Evolutionary conservation across 1,139 yeast genomes (phyloP), one percentile per base, ranked within the genome.

Genomic region (Hyphopichia burtonii): DNA sequence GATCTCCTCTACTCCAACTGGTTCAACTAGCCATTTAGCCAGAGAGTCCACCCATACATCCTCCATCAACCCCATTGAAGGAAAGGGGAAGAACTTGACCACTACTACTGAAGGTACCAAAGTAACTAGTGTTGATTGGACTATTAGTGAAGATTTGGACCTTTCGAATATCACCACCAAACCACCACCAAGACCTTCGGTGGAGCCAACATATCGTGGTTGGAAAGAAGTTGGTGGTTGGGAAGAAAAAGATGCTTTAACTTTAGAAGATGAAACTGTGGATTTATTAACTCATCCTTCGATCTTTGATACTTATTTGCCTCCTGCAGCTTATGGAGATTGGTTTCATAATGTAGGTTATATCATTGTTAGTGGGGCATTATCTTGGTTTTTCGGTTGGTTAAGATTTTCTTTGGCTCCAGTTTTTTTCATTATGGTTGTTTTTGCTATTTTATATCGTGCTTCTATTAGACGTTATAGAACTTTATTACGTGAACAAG

Each of bases 191-290:
- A 72, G 93, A 58, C 62, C 68, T 37, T 63, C 83, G 1, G 79
- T 73, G 8, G 81, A 78, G 23, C 86, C 93, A 1, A 75, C 90
- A 0, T 83, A 76, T 56, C 74, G 89, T 44, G 98, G 98, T 17
- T 91, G 98, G 98, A 87, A 84, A 59, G 96, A 91, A 64, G 91
- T 87, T 38, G 93, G 95, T 14, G 87, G 90, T 19, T 91, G 88
- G 84, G 87, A 82, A 54, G 81, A 80, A 43, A 77, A 77, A 30
- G 90, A 84, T 58, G 68, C 68, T 1, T 68, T 88, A 49, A 80
- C 85, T 2, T 66, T 72, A 11, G 86, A 83, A 34, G 95, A 88
- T 56, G 89, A 86, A 52, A 72, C 84, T 45, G 68, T 74, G 45
- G 91, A 85, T 58, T 68, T 89, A 49, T 66, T 82, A 44, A 75